Evolutionary conservation across 306 rosid species (phyloP).

Genomic region (Sindora glabra): DNA sequence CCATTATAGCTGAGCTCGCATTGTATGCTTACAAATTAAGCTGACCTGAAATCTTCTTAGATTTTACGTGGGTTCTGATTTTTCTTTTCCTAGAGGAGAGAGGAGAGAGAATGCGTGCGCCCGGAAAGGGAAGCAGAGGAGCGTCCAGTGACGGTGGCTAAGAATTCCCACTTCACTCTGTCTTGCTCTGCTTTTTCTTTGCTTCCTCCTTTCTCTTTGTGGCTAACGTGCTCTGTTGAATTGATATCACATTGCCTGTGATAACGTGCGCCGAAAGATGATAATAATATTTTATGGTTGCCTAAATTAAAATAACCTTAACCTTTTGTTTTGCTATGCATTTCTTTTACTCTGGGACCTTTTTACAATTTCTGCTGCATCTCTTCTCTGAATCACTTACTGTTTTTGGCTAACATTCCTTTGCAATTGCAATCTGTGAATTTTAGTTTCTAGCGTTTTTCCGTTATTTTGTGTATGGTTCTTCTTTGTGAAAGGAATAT

Average conservation of each 20-base stretch:
- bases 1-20: not conserved
- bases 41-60: not conserved
- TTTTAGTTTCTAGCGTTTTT: too few species aligned
- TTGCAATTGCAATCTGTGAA: too few species aligned
- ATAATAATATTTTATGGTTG: not conserved
- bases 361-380: not conserved
- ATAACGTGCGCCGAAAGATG: conserved; percentile 19
- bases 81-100: not conserved
- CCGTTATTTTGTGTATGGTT: too few species aligned
- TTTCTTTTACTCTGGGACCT: not conserved
- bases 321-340: not conserved
- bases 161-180: conserved; percentile 26
- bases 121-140: not conserved
- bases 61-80: not conserved
- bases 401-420: not conserved
- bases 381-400: not conserved
- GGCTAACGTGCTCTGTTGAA: conserved; percentile 11
- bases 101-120: conserved; percentile 5
- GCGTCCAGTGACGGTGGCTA: not conserved
- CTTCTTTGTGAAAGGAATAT: too few species aligned
- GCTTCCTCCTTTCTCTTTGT: not conserved
- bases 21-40: not conserved
- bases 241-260: not conserved
- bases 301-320: not conserved
- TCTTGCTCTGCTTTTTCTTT: conserved; percentile 17